Evolutionary conservation across 148 eudicot species (phyloP).

Genomic region (Camellia granthamiana): DNA sequence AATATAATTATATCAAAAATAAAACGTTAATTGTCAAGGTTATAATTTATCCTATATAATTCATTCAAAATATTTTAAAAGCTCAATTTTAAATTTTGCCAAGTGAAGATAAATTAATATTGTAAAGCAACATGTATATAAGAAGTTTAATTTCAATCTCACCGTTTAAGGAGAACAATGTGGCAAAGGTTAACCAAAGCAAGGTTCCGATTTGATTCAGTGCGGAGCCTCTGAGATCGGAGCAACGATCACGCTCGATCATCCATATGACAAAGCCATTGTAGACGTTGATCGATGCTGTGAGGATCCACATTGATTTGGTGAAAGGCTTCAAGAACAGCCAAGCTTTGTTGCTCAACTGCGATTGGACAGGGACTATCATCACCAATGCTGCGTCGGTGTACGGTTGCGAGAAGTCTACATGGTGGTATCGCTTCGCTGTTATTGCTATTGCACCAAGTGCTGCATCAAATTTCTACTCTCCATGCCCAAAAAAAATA

Average conservation of each 20-base stretch:
- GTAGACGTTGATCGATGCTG: conserved; percentile 12
- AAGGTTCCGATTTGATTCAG: conserved; percentile 24
- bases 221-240: conserved; percentile 20
- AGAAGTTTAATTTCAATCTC: too few species aligned
- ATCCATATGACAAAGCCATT: conserved; percentile 32
- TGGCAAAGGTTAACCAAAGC: background rate
- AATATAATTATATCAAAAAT: too few species aligned
- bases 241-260: conserved; percentile 20
- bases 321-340: conserved; percentile 33
- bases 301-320: conserved; percentile 22
- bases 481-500: background rate
- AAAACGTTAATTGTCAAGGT: too few species aligned
- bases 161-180: conserved; percentile 25
- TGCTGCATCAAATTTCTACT: conserved; percentile 23
- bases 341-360: conserved; percentile 18
- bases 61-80: too few species aligned
- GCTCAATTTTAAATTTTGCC: too few species aligned
- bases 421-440: conserved; percentile 11
- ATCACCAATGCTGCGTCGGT: conserved; percentile 21
- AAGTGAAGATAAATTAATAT: too few species aligned
- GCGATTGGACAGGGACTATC: conserved; percentile 22
- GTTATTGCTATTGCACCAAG: conserved; percentile 24
- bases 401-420: conserved; percentile 27
- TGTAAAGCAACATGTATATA: too few species aligned
- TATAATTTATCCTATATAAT: too few species aligned